Evolutionary conservation across 306 rosid species (phyloP), one percentile per base, ranked within the genome.

Genomic region (Vicia sativa): DNA sequence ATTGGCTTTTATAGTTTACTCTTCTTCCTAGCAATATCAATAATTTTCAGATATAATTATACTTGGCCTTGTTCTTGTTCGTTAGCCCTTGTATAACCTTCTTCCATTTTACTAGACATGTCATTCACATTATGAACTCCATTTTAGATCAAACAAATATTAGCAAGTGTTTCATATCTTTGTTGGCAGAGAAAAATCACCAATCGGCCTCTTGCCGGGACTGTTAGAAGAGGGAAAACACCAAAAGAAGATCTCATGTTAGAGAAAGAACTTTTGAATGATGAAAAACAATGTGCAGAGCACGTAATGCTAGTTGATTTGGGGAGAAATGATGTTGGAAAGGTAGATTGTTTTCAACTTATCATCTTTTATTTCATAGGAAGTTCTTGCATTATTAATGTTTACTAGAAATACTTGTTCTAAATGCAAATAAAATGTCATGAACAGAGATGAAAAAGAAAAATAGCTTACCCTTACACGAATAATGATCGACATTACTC

Each of bases 301-400:
- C 99, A 93, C 38, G 86, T 85, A 56, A 93, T 90, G 99, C 82
- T 90, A 11, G 99, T 93, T 73, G 99, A 93, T 72, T 80, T 90
- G 84, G 99, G 99, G 48, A 86, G 99, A 80, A 93, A 90, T 76
- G 97, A 93, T 42, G 99, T 93, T 12, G 99, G 99, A 70, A 93
- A 84, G 99, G 99, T 92, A 45, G 59, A 35, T 61, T 13, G 56
- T 76, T 68, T 74, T 78, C 70, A 11, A 56, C 54, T 57, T 48
- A 45, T n/a, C 38, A 55, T 64, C 18, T 71, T 75, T 44, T 43
- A 18, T 34, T 50, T 56, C 21, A 21, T 50, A 25, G 21, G 48
- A 67, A 54, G 48, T n/a, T 71, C 10, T 73, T 44, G 59, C 29
- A 4, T 37, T 55, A n/a, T 16, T 39, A 10, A 39, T 34, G 45